Base-by-base conservation (phyloP, 2,329 filamentous ascomycete species). In the Fusarium globosum region DNA sequence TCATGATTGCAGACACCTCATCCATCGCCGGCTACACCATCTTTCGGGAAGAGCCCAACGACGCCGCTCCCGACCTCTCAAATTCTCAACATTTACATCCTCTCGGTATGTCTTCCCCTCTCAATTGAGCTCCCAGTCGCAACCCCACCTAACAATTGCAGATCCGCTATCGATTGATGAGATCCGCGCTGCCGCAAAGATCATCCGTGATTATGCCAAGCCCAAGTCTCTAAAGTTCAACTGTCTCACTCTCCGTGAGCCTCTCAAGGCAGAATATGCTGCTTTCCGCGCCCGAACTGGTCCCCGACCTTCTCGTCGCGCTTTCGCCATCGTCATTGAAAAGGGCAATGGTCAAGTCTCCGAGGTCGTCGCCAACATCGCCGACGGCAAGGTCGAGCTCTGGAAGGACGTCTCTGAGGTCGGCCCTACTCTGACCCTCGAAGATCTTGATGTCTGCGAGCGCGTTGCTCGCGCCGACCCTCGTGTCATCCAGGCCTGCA, bases 401-500 rank as follows among this genome's bases (percentile, higher is more conserved):
- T 77, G 84, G 75, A 89, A 88, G 68, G 83, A 86, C 59, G 79
- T 86, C 48, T 73, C 77, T 28, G 82, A 87, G 43, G 85, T 87
- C 30, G 84, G 83, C 55, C 86, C 86, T 4, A 86, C 84, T 6
- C 76, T 95, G 76, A 95, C 93, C 0, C 94, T 95, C 87, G 93
- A 95, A 80, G 93, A 96, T 79, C 85, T 96, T 43, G 91, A 95
- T 76, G 88, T 91, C 68, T 92, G 94, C 7, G 93, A 96, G 81
- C 86, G 87, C 43, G 84, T 94, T 33, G 87, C 90, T 48, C 87
- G 93, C 68, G 88, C 88, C 73, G 92, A 95, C 75, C 86, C 91
- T 1, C 92, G 91, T 71, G 93, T 95, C 68, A 93, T 95, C 77
- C 90, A 94, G 81, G 92, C 93, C 78, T 96, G 93, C 78, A 88